Base-by-base conservation (phyloP, 106 monocot genomes). In the Allium sativum region DNA sequence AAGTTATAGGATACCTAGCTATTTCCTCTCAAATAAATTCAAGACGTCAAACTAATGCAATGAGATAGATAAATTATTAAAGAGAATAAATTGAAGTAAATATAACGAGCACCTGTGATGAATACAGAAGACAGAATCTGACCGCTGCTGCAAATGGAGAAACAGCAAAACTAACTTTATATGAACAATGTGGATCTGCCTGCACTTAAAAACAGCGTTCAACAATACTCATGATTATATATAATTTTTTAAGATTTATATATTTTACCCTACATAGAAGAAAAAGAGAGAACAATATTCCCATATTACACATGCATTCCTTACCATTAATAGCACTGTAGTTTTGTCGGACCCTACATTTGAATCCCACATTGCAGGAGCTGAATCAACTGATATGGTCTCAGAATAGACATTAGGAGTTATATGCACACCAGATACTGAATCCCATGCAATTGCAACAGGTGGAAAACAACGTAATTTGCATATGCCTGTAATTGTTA, bases 161-260 rank as follows among this genome's bases (percentile, higher is more conserved):
- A 67, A 82, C 78, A 62, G 80, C 74, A 76, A 79, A 21, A 62
- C 62, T 82, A 40, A 87, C 65, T 76, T 74, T 67, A 54, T 98
- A 98, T 42, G 96, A 98, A 65, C 96, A 98, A 78, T 98, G 96
- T 47, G 96, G 91, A 80, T 98, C 96, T 21, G 82, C 91, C 96
- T 98, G 76, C 69, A 13, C 20, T 45, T 19, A 7, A 45, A 45
- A 10, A 44, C 18, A 45, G 18, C n/a, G n/a, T 61, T 45, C 16
- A 61, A 61, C 19, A 59, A 43, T n/a, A 59, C 16, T 16, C 41
- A 44, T 59, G 22, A 18, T 59, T 5, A 10, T 43, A 9, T 50
- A 48, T 8, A 22, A 4, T 40, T 44, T 12, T 21, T 14, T 7
- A 22, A 47, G 3, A 56, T 4, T 31, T 31, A 5, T 31, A 40